A percentile compares a stretch with the other conserved stretches of the same genome.
These are phyloP conservation scores for Mycena citricolor DNA, from an alignment of 1,284 basidiomycete genomes.

Conservation along the genomic window DNA sequence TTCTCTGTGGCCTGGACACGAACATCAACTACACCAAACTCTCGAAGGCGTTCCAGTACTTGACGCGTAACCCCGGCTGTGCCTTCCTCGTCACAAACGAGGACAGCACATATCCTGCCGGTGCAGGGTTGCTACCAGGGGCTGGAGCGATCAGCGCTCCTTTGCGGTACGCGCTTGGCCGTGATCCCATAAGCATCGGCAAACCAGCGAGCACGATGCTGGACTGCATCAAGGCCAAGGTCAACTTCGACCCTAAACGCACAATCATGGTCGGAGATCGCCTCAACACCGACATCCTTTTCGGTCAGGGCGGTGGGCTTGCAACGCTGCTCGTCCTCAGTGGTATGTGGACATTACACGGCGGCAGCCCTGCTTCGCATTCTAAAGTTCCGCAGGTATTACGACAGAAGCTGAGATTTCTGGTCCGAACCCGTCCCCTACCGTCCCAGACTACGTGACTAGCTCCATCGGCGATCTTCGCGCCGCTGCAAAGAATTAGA, in stretches of 20 bases:
- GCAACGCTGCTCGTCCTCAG: slow-evolving; percentile 90
- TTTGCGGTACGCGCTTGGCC: slow-evolving; percentile 72
- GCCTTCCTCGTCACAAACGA: slow-evolving; percentile 92
- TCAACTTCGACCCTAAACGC: slow-evolving; percentile 79
- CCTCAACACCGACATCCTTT: slow-evolving; percentile 92
- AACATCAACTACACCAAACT: slow-evolving; percentile 90
- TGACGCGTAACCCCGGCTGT: slow-evolving; percentile 76
- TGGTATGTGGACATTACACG: slow-evolving; percentile 52
- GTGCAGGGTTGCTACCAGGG: slow-evolving; percentile 82
- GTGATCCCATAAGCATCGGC: slow-evolving; percentile 79
- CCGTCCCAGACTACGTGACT: slow-evolving; percentile 83
- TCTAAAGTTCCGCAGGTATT: slow-evolving; percentile 52
- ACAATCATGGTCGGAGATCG: slow-evolving; percentile 97
- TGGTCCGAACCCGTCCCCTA: slow-evolving; percentile 66
- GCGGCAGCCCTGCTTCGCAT: slow-evolving; percentile 1
- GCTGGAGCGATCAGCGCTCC: slow-evolving; percentile 85
- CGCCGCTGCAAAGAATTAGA: slow-evolving; percentile 25
- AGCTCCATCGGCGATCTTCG: slow-evolving; percentile 76
- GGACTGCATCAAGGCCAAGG: slow-evolving; percentile 95
- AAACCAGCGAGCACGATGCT: slow-evolving; percentile 93
- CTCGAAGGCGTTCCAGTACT: slow-evolving; percentile 91
- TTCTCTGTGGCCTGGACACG: slow-evolving; percentile 85
- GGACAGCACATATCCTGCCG: slow-evolving; percentile 86
- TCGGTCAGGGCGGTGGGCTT: slow-evolving; percentile 85
- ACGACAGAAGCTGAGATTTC: slow-evolving; percentile 69